Evolutionary conservation across 495 filamentous ascomycete genomes (phyloP).

Genomic region (Darksidea phi): DNA sequence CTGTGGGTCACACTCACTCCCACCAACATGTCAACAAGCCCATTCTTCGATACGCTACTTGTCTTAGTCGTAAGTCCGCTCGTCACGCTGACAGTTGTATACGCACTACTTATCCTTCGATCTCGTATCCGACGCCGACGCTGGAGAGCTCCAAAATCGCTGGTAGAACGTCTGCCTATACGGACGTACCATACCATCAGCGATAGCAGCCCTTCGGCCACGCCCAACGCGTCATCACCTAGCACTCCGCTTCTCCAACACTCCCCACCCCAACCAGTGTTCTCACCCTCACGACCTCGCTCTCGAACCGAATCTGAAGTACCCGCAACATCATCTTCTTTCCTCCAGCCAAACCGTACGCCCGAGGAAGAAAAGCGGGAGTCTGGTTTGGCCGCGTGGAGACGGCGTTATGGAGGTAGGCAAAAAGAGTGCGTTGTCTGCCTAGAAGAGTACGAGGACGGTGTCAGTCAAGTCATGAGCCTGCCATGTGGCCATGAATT

Average conservation of each 20-base stretch:
- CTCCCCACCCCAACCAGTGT: conserved; percentile 19
- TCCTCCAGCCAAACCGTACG: conserved; percentile 24
- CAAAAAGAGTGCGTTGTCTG: conserved; percentile 98
- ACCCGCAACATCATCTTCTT: conserved; percentile 39
- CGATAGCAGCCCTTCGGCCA: conserved; percentile 55
- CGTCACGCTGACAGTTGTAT: conserved; percentile 89
- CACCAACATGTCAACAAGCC: conserved; percentile 83
- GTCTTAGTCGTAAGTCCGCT: conserved; percentile 91
- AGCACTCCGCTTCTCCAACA: conserved; percentile 68
- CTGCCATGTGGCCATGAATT: conserved; percentile 98
- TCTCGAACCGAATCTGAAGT: conserved; percentile 63
- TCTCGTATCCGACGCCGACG: conserved; percentile 84
- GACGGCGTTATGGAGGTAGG: conserved; percentile 79
- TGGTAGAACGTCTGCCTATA: conserved; percentile 92
- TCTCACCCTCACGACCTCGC: conserved; percentile 57
- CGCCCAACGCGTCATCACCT: conserved; percentile 61
- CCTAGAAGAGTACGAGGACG: conserved; percentile 93
- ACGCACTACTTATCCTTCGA: conserved; percentile 81
- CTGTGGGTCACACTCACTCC: conserved; percentile 95
- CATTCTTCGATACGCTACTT: conserved; percentile 93
- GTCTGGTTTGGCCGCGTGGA: conserved; percentile 55
- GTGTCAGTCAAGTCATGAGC: conserved; percentile 93
- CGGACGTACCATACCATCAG: conserved; percentile 88
- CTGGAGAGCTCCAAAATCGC: conserved; percentile 94
- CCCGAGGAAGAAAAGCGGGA: conserved; percentile 55